These are phyloP conservation scores for Salvia splendens DNA, from an alignment of 257 asterid genomes.

Conservation along the genomic window DNA sequence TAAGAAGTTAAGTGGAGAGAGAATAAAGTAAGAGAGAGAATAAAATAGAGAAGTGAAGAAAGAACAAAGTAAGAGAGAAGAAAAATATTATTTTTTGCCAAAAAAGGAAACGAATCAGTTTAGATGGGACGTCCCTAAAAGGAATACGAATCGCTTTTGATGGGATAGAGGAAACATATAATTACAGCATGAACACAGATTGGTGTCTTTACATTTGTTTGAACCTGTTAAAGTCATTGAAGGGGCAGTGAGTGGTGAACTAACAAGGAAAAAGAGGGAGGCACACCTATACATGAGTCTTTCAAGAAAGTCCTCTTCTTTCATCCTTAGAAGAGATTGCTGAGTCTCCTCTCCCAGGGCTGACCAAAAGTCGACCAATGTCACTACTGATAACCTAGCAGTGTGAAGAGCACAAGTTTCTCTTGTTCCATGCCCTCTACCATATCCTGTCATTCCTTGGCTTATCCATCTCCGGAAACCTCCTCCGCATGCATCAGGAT, in stretches of 20 bases:
- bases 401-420: conserved; percentile 99
- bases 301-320: conserved; percentile 96
- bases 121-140: too few species aligned
- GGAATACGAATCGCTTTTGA: too few species aligned
- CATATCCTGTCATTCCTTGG: conserved; percentile 80
- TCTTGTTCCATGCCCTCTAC: conserved; percentile 88
- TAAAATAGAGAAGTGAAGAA: too few species aligned
- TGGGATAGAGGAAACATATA: neutral
- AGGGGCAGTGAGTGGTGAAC: neutral
- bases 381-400: conserved; percentile 92
- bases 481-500: conserved; percentile 99
- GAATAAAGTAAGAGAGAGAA: too few species aligned
- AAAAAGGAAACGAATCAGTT: too few species aligned
- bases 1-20: too few species aligned
- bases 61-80: too few species aligned
- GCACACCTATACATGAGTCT: conserved; percentile 92
- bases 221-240: neutral
- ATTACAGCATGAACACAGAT: conserved; percentile 8
- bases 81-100: too few species aligned
- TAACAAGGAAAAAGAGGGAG: conserved; percentile 5
- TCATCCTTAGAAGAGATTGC: conserved; percentile 86
- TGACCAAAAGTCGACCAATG: conserved; percentile 97
- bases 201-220: neutral
- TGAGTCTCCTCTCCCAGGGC: conserved; percentile 97
- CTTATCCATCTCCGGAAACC: conserved; percentile 99